Conservation (phyloP, 1,284 basidiomycete species). For the Filobasidium uniguttulatum region DNA sequence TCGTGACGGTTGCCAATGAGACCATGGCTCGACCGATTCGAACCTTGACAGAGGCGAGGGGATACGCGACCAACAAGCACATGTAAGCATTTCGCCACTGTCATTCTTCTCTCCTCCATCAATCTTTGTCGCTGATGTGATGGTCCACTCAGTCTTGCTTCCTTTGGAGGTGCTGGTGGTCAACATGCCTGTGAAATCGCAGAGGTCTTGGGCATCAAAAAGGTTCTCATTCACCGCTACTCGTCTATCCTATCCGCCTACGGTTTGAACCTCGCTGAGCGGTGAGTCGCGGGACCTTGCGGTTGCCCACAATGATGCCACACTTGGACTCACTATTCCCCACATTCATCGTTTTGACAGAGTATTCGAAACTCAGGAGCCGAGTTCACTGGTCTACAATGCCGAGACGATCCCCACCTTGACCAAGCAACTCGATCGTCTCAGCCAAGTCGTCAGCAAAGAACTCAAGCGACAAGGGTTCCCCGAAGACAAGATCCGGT, state of each 20-base stretch:
- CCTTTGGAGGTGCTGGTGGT: constrained; percentile 82
- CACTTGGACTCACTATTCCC: no score
- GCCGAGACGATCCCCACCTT: constrained; percentile 44
- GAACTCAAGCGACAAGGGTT: constrained; percentile 73
- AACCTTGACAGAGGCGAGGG: constrained; percentile 77
- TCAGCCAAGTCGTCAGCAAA: constrained; percentile 48
- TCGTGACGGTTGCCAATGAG: constrained; percentile 85
- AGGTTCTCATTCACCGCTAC: constrained; percentile 71
- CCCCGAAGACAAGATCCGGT: constrained; percentile 49
- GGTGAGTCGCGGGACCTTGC: constrained; percentile 44
- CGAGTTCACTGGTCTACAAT: constrained; percentile 53
- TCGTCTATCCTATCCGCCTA: constrained; percentile 81
- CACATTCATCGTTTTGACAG: constrained; percentile 35
- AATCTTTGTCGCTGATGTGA: no score
- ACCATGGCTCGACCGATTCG: constrained; percentile 85
- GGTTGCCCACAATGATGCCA: neutral
- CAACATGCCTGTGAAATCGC: constrained; percentile 84
- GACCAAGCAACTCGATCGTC: constrained; percentile 50
- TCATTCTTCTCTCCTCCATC: neutral
- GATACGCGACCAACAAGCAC: constrained; percentile 70
- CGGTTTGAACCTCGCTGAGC: constrained; percentile 73
- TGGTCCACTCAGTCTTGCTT: constrained; percentile 47
- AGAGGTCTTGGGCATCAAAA: constrained; percentile 56
- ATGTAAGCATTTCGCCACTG: constrained; percentile 40
- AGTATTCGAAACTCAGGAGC: constrained; percentile 73